Evolutionary conservation across 1,284 basidiomycete species (phyloP), one percentile per base, ranked within the genome.

Genomic region (Sporisorium graminicola): DNA sequence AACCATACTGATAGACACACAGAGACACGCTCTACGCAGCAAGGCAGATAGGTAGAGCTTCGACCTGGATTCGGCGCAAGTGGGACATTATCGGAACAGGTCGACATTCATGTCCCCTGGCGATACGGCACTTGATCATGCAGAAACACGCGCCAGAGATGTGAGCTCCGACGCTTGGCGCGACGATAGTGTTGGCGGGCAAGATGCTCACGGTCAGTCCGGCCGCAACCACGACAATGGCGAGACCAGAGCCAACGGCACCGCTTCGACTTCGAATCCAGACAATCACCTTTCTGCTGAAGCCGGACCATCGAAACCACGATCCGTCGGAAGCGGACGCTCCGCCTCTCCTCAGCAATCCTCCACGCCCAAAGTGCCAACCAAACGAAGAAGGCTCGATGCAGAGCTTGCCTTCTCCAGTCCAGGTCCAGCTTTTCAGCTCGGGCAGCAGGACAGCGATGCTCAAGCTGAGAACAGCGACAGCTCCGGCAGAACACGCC

Each of bases 361-460:
- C n/a, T 22, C 47, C 13, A 66, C 59, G n/a, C 64, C 69, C 27
- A 65, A 65, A 62, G 31, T 43, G 13, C 63, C 69, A 12, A 44
- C 62, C 12, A 81, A 81, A 46, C 53, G 78, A 20, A 72, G 77
- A n/a, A 52, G 77, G 37, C 61, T 83, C 22, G 74, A 82, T 47
- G 78, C 72, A 33, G 80, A 81, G 46, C 64, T 84, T 20, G 73
- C 75, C 18, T 84, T 84, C 37, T 82, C 78, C 60, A 80, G 77
- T 55, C 82, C 82, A 16, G 82, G 82, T 13, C 81, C 81, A 22
- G 80, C 81, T 0, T 82, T 84, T 42, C 71, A 70, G 55, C 42
- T 77, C 6, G 44, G 62, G 53, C 53, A 64, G 24, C n/a, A 50
- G 9, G 54, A 54, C 22, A 51, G 40, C 18, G 47, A 51, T n/a